Evolutionary conservation across 208 protist species (phyloP), one percentile per base, ranked within the genome.

Genomic region (Crithidia brevicula): DNA sequence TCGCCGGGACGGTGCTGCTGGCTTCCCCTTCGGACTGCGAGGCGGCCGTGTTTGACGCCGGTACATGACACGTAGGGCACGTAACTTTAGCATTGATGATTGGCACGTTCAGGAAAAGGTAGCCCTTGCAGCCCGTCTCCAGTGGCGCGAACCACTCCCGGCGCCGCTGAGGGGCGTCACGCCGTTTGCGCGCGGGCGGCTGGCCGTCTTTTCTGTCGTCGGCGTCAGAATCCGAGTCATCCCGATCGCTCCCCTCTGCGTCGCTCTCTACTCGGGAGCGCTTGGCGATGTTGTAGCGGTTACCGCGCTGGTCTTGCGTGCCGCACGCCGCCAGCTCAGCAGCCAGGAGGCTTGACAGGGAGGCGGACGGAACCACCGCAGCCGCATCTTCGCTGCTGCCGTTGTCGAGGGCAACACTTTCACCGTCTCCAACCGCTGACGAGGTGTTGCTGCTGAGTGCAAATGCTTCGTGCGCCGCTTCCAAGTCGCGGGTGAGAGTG

Each of bases 71-170:
- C 1, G 59, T 79, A 3, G 72, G 51, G 54, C 74, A 80, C 20
- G 74, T 84, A n/a, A 64, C 40, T 3, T 10, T 30, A 2, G 66
- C 49, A 40, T 77, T 67, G 28, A 80, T 63, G 9, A 60, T 45
- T n/a, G 81, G 81, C 11, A 92, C 69, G 30, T 83, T 80, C 11
- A 92, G 49, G 53, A 92, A 81, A 20, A 92, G 62, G 42, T 89
- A 82, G 34, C 86, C 86, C 56, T 92, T 92, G 62, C 82, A 88
- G 51, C 73, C 68, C 16, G 82, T 89, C 58, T 92, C 86, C 9
- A 90, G 75, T 6, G 69, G 74, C 8, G 69, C 72, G 16, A 93
- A 78, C 75, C 75, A 91, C 31, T 81, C 64, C 25, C 51, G 47
- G 64, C 65, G 63, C 42, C 72, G 65, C 57, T 67, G 62, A 38